phyloP scores from a whole-genome alignment of 306 rosid species.

The Prunus salicina region DNA sequence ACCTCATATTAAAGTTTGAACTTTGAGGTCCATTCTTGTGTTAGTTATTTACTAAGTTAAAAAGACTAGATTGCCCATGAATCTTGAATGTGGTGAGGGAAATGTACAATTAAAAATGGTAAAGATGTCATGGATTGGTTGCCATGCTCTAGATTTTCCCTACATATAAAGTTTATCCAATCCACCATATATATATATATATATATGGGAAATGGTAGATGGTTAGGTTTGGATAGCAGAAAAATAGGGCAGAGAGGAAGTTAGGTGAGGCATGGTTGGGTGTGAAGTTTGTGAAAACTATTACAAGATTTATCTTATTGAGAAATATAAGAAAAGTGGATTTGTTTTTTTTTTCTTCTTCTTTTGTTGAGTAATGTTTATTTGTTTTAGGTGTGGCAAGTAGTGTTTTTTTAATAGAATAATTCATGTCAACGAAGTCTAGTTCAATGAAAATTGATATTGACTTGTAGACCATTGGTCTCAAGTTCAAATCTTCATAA shows the following conservation, averaged over 20 bases:
- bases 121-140: neutral
- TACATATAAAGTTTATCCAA: neutral
- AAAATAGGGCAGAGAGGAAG: neutral
- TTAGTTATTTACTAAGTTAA: neutral
- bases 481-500: accelerated
- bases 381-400: too few species aligned
- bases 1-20: neutral
- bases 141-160: neutral
- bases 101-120: neutral
- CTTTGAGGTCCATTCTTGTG: neutral
- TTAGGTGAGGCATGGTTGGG: slow-evolving; percentile 12
- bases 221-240: neutral
- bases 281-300: neutral
- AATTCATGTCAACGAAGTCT: too few species aligned
- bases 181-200: neutral
- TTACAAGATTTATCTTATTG: neutral
- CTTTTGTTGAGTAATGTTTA: neutral
- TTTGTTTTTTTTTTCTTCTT: too few species aligned
- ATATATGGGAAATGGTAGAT: slow-evolving; percentile 2
- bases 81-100: neutral
- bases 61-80: neutral
- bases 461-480: accelerated
- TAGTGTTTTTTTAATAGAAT: too few species aligned
- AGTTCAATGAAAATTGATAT: accelerated
- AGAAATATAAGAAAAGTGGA: neutral